Percentiles rank a stretch among this genome's conserved stretches.
Evolutionary conservation across 208 protist genomes (phyloP).

Genomic region (Acanthamoeba triangularis): DNA sequence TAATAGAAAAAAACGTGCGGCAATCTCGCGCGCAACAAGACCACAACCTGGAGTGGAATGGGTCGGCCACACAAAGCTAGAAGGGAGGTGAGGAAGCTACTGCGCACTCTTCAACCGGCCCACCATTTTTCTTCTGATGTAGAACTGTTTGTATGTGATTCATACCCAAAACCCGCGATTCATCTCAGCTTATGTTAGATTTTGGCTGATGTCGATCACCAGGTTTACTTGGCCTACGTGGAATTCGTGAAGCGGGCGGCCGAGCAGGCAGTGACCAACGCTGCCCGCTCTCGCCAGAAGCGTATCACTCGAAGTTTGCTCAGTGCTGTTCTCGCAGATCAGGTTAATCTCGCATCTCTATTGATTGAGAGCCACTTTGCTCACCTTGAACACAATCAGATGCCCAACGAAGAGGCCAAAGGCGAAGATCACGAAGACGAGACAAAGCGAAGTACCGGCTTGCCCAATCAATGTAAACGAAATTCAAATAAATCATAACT

Average conservation of each 20-base stretch:
- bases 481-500: no score
- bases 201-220: neutral
- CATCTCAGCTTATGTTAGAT: neutral
- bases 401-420: no score
- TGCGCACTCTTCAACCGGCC: neutral
- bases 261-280: neutral
- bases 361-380: no score
- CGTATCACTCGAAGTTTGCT: neutral
- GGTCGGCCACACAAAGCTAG: neutral
- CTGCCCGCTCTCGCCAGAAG: neutral
- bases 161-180: neutral
- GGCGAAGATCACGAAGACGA: no score
- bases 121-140: neutral
- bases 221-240: neutral
- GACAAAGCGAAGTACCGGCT: no score
- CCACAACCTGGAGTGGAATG: neutral
- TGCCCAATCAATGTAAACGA: no score
- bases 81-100: neutral
- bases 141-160: neutral
- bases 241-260: neutral
- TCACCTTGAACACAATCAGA: no score
- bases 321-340: neutral
- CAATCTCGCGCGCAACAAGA: neutral
- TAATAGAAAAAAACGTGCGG: neutral
- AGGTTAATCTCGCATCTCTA: neutral